Evolutionary conservation across 2,329 filamentous ascomycete species (phyloP), one percentile per base, ranked within the genome.

Genomic region (Stachybotrys chartarum): DNA sequence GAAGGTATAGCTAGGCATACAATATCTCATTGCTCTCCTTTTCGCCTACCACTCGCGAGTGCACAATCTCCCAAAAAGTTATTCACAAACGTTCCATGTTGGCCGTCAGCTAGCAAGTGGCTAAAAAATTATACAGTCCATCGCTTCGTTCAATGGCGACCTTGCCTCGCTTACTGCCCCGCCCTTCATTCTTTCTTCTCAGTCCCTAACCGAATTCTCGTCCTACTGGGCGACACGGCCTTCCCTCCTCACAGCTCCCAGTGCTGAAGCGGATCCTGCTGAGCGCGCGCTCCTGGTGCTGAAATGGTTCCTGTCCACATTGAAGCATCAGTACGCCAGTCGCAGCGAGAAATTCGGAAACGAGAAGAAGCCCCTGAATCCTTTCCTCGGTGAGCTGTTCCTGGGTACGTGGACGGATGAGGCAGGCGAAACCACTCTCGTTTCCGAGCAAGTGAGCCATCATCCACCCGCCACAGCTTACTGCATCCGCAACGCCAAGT

Each of bases 321-420:
- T 97, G 53, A 96, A 94, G 76, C 90, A 95, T 72, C 91, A 96
- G 70, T 85, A 86, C 65, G 82, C 83, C 56, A 84, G 78, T 66
- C 80, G 82, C 57, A 95, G 90, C 68, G 92, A 97, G 63, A 77
- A 85, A 64, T 85, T 80, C 60, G 91, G 91, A 52, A 94, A 91
- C 67, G 93, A 97, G 79, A 97, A 97, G 84, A 99, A 97, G 78
- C 93, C 93, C 3, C 76, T 99, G 57, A 97, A 99, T 68, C 94
- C 94, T 0, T 97, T 99, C 75, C 75, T 99, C 42, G 93, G 93
- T 55, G 93, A 99, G 76, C 81, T 97, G 39, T 97, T 97, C 74
- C 73, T 97, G 31, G 94, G 93, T 30, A 88, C 86, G 65, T 99
- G 94, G 94, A 83, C 87, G 56, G 90, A 96, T 67, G 80, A 84